Evolutionary conservation across 495 filamentous ascomycete genomes (phyloP), one percentile per base, ranked within the genome.

Genomic region (Cladorrhinum samala): DNA sequence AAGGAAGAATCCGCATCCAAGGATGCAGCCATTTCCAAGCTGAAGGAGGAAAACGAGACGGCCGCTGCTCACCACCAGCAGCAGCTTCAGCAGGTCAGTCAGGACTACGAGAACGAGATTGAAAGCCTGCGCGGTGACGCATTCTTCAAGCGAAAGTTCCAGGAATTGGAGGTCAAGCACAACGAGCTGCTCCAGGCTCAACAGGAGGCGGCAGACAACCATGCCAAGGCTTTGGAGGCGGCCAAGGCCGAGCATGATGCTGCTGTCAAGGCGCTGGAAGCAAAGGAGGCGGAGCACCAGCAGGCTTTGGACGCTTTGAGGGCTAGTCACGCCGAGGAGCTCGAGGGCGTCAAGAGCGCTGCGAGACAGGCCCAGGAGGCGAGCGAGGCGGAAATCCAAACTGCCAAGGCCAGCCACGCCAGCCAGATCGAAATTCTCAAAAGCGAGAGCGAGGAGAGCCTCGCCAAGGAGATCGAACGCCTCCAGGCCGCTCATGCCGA

Each of bases 61-160:
- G 74, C 72, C 0, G 49, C 64, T 27, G 70, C 74, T 14, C 77
- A 74, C 49, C 77, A 80, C 56, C 62, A 71, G 45, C 65, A 73
- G 53, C 72, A 79, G 49, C 66, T 82, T 17, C 59, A 73, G 57
- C 70, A 72, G 41, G 53, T 82, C 53, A 75, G 75, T 23, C 66
- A 77, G 47, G 78, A 82, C 37, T 78, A 79, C 57, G 72, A 78
- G 49, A 66, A 71, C 19, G 78, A 82, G 55, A 80, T 82, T 37
- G 78, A 80, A 55, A 73, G 74, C 40, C 72, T 80, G n/a, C 69
- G 72, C 20, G 77, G 75, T 18, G 76, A 79, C 56, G 76, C 78
- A 27, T 76, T 74, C 52, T 76, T 78, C 59, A 79, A 75, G 61
- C 71, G 74, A 46, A 71, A 78, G 53, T 79, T 76, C 53, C 68